Evolutionary conservation across 2,329 filamentous ascomycete genomes (phyloP).

Genomic region (Botryotinia calthae): DNA sequence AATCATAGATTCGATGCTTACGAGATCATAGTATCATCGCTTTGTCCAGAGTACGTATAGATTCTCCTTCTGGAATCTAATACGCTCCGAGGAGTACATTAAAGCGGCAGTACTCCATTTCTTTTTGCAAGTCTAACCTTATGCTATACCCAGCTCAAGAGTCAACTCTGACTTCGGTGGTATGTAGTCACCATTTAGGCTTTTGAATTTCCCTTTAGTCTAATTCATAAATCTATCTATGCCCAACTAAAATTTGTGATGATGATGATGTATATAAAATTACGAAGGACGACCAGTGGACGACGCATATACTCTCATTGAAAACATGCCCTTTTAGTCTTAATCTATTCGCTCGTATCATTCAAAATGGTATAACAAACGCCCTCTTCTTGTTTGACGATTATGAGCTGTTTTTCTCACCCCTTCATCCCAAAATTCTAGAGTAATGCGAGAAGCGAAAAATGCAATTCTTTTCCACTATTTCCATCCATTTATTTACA

Average conservation of each 20-base stretch:
- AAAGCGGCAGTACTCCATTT: background rate
- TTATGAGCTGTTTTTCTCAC: background rate
- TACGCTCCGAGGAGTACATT: background rate
- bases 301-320: background rate
- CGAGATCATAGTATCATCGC: background rate
- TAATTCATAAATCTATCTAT: background rate
- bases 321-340: background rate
- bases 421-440: slow-evolving; percentile 4
- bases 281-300: background rate
- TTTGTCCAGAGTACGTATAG: background rate
- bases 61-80: background rate
- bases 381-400: background rate
- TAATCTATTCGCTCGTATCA: background rate
- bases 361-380: background rate
- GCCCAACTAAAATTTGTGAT: background rate
- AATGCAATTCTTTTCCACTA: background rate
- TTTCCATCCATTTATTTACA: background rate
- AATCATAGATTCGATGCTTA: background rate
- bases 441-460: background rate
- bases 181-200: background rate
- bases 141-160: background rate
- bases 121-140: background rate
- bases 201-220: background rate
- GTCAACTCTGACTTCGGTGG: background rate
- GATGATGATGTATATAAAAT: background rate